These are phyloP conservation scores for Alternaria sp. DNA, from an alignment of 2,329 filamentous ascomycete genomes.

Conservation along the genomic window DNA sequence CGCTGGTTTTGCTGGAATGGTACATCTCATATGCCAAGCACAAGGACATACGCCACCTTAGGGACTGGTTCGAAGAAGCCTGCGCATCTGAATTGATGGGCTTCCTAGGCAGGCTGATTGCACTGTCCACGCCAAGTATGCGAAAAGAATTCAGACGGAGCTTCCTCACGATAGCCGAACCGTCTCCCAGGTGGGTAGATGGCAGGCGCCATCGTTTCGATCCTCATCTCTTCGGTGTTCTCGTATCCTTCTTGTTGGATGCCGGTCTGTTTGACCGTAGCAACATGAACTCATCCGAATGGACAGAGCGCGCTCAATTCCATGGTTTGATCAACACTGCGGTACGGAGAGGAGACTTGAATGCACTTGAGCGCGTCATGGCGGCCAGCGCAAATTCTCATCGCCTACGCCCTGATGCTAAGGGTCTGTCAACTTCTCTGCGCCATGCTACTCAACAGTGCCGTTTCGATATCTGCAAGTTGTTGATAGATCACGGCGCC, in stretches of 20 bases:
- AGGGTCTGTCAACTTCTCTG: background rate
- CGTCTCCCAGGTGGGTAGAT: background rate
- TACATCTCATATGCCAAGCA: background rate
- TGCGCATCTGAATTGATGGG: background rate
- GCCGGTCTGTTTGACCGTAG: background rate
- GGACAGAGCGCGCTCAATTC: background rate
- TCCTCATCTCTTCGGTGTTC: background rate
- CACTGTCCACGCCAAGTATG: background rate
- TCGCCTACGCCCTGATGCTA: background rate
- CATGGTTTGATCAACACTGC: background rate
- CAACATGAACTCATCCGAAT: background rate
- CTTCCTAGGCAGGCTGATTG: background rate
- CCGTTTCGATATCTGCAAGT: background rate
- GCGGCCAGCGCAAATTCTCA: background rate
- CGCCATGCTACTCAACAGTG: background rate
- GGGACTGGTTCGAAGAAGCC: background rate
- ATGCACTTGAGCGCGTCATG: background rate
- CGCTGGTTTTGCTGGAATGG: background rate
- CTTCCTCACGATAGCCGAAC: background rate
- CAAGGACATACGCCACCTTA: background rate
- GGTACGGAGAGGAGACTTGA: background rate
- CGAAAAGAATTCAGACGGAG: background rate
- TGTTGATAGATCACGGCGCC: background rate
- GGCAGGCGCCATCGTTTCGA: background rate
- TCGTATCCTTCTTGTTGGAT: background rate